Evolutionary conservation across 2,329 filamentous ascomycete genomes (phyloP), one percentile per base, ranked within the genome.

Genomic region (Incumbomyces delicatus): DNA sequence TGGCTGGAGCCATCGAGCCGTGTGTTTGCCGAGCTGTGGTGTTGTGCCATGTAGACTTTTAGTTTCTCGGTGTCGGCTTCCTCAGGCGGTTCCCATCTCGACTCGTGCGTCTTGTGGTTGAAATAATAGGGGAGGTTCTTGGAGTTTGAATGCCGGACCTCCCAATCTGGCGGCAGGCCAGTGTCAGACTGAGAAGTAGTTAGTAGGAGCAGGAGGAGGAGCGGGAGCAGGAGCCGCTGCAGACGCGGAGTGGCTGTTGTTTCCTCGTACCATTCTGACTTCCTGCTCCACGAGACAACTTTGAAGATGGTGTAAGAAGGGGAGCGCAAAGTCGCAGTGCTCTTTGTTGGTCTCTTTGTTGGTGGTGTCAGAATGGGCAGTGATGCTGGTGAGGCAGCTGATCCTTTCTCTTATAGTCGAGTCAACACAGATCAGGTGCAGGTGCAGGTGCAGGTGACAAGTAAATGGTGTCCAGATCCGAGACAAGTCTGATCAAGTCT

Each of bases 121-220:
- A 95, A 96, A 74, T 96, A 98, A 75, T 98, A 98, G 32, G 92
- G 92, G 31, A 96, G 83, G 70, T 94, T 94, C 74, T 95, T 96
- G 68, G 87, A 94, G 74, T 95, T 94, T 67, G 87, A 95, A 72
- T 94, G 87, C 66, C 92, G 87, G 63, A 98, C 87, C 72, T 96
- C 92, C 89, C 90, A 95, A 66, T 81, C 80, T 41, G 80, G 66
- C 52, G 89, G 89, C 53, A 95, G 80, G 64, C 90, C 90, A 57
- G 83, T 81, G 47, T 88, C 84, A 61, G 77, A 70, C 80, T 84
- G 57, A n/a, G 38, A 38, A 22, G 16, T 38, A 27, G 8, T 52
- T 35, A 36, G 48, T 41, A 32, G 42, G 31, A 49, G 36, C 27
- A 22, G 22, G 41, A 36, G 40, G 20, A 41, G 17, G 43, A 18